Percentiles rank a stretch among this genome's conserved stretches.
phyloP scores from a whole-genome alignment of 202 grass and related monocot genomes.

The Alloteropsis angusta region DNA sequence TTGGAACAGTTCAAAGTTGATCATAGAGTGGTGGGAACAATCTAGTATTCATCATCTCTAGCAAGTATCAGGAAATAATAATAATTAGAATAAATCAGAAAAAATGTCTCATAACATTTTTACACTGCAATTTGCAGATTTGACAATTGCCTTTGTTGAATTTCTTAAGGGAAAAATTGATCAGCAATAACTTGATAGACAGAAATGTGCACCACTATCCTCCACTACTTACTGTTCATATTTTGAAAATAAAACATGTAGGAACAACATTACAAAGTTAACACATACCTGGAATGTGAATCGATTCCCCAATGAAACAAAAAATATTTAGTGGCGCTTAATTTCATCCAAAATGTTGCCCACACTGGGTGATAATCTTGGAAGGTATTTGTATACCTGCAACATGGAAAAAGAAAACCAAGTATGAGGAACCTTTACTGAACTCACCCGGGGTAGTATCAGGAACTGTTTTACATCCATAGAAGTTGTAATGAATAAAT shows the following conservation, averaged over 20 bases:
- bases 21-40: neutral
- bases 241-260: neutral
- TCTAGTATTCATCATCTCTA: neutral
- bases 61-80: neutral
- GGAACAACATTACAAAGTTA: neutral
- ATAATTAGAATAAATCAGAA: neutral
- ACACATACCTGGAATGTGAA: conserved; percentile 29
- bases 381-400: conserved; percentile 89
- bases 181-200: neutral
- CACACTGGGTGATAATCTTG: conserved; percentile 83
- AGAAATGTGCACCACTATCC: conserved; percentile 1
- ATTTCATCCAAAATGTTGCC: conserved; percentile 61
- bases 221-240: neutral
- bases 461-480: neutral
- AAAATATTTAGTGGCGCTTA: conserved; percentile 57
- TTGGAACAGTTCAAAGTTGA: neutral
- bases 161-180: neutral
- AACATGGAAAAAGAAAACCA: conserved; percentile 22
- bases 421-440: conserved; percentile 6
- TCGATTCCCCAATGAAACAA: conserved; percentile 7
- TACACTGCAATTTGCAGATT: neutral
- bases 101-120: neutral
- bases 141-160: neutral
- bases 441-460: neutral
- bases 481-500: neutral